Evolutionary conservation across 2,329 filamentous ascomycete species (phyloP), one percentile per base, ranked within the genome.

Genomic region (Neopestalotiopsis rosae): DNA sequence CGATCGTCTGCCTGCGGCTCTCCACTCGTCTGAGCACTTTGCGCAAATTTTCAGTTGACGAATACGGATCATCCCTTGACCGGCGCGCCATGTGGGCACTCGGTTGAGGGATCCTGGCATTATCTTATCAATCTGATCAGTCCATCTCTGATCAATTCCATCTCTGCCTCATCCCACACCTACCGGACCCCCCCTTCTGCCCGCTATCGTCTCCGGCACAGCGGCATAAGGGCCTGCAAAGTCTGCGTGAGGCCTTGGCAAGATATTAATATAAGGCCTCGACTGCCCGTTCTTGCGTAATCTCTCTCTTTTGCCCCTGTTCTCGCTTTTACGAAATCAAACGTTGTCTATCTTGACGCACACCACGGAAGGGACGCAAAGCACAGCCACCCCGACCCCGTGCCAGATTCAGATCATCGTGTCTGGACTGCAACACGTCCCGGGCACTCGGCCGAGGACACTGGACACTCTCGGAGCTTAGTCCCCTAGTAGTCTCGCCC

Each of bases 121-220:
- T 79, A 79, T 79, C 77, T 79, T 79, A 79, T 79, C 77, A 79
- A 79, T 79, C 77, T 78, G 77, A 79, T 79, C 77, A 79, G 77
- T 77, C 72, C 71, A 74, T 75, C 74, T 71, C 71, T 66, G 72
- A 71, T 73, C 68, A 42, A 66, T 70, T 64, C 38, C 72, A 63
- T 63, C 67, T 66, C 49, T 42, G 32, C 65, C 34, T 67, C 65
- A 59, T 67, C 65, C 65, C 65, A 32, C 66, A 61, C 64, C 61
- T 63, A 61, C 69, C 52, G 68, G 69, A 32, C 38, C 42, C 69
- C 68, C 68, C 56, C 70, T 71, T 69, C 68, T 71, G 70, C 68
- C 45, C n/a, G 14, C 62, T 20, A 45, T 40, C 62, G 62, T 45
- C 38, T n/a, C 62, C 38, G 42, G 62, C 62, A 12, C 38, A 28